Evolutionary conservation across 2,329 filamentous ascomycete genomes (phyloP), one percentile per base, ranked within the genome.

Genomic region (Metarhizium robertsii): DNA sequence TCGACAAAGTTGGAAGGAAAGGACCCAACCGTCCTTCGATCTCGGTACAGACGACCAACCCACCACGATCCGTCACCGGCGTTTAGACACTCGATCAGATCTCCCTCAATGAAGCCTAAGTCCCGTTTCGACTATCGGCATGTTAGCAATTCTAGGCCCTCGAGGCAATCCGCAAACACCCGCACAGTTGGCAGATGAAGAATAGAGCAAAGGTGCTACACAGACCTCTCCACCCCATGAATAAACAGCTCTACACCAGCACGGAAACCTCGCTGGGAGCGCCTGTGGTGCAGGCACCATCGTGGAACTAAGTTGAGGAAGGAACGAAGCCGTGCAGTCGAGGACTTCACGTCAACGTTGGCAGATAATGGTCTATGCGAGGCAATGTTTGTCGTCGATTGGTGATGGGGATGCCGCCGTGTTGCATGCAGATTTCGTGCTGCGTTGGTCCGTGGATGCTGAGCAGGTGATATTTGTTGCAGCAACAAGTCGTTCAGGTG

Each of bases 1-100:
- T 95, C 84, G 67, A 99, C 94, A 67, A 99, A 99, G 73, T 99
- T 99, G 65, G 92, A 96, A 0, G 94, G 94, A 66, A 99, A 99
- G 20, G 94, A 78, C 54, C 94, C 94, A 65, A 96, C 86, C 65
- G 92, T 91, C 66, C 92, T 85, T 70, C 88, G 87, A 73, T 99
- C 94, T 63, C 94, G 84, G 67, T 86, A 89, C 67, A 99, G 74
- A 60, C 92, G 84, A 50, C 94, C 94, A 73, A 92, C 96, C 94
- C 94, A 99, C 94, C 94, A 99, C 50, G 90, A 92, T 53, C 94
- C 94, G 73, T 99, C 94, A 60, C 94, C 94, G 20, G 94, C 94
- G 70, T 99, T 99, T 53, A 99, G 79, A 67, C 92, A 96, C 81
- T 99, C 94, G 69, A 99, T 99, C 62, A 99, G 74, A 72, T 99